Evolutionary conservation across 345 rosid species (phyloP), one percentile per base, ranked within the genome.

Genomic region (Acer saccharum): DNA sequence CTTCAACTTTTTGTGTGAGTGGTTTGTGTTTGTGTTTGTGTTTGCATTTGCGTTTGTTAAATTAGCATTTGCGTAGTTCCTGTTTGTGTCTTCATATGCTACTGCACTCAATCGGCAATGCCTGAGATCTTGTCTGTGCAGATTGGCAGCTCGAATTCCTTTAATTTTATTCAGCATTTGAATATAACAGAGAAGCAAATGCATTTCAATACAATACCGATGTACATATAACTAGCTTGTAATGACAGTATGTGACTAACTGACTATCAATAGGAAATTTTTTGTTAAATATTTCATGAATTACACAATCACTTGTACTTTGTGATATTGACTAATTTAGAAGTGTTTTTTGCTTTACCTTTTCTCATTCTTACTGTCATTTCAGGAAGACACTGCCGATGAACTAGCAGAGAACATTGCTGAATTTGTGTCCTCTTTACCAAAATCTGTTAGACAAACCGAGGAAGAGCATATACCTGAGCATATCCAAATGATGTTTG

Each of bases 381-480:
- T 63, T 69, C 84, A 95, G 99, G 98, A 81, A 82, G 83, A 84
- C 83, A 78, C 71, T 78, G 88, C 94, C 2, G 83, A 82, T 39
- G 94, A 95, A 86, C 78, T 92, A 74, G 92, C 91, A 1, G 87
- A 86, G 65, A 83, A 77, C 23, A 85, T 95, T 60, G 75, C 78
- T 6, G 72, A 79, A 20, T 91, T 93, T 29, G 87, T 95, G 18
- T 84, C 93, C 80, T 87, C 85, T 11, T 81, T 95, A 32, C 96
- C 99, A 0, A 90, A 79, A 81, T 80, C 94, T 20, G 74, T 73
- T 21, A 87, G 88, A 86, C 81, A 78, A 73, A 87, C 73, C 6
- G 75, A 78, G 77, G 91, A 89, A 79, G 93, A 95, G 81, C 80
- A 81, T 41, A 75, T 82, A n/a, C 87, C 89, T 0, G 86, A 83